Evolutionary conservation across 441 rosid genomes (phyloP).

Genomic region (Omphalea diandra): DNA sequence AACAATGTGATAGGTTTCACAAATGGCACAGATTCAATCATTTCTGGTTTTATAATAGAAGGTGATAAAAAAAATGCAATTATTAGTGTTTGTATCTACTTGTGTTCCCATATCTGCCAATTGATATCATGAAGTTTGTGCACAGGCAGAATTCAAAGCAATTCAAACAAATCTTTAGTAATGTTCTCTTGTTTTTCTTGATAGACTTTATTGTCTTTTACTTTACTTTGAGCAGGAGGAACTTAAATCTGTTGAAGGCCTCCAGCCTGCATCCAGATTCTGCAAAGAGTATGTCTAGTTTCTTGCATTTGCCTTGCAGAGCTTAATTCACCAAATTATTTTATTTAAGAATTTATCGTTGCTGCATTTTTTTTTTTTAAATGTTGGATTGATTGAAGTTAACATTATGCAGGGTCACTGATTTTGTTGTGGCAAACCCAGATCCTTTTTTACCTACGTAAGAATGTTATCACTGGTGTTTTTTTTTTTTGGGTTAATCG

Average conservation of each 20-base stretch:
- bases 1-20: slow-evolving; percentile 9
- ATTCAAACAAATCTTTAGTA: neutral
- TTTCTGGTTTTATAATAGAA: slow-evolving; percentile 4
- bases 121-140: slow-evolving; percentile 7
- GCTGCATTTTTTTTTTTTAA: neutral
- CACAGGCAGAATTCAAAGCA: too few relatives aligned
- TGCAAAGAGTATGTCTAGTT: slow-evolving; percentile 76
- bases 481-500: slow-evolving; percentile 1
- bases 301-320: neutral
- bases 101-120: neutral
- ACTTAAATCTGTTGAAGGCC: slow-evolving; percentile 49
- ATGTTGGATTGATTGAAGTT: slow-evolving; percentile 13
- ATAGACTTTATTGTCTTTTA: neutral
- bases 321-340: neutral
- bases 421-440: slow-evolving; percentile 60
- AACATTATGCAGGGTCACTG: slow-evolving; percentile 55
- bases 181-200: neutral
- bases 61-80: neutral
- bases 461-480: slow-evolving; percentile 26
- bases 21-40: neutral
- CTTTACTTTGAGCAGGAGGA: slow-evolving; percentile 65
- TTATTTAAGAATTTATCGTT: neutral
- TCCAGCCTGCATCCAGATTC: slow-evolving; percentile 65
- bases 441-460: slow-evolving; percentile 79
- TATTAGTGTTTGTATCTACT: slow-evolving; percentile 1